Evolutionary conservation across 768 basidiomycete genomes (phyloP), one percentile per base, ranked within the genome.

Genomic region (Grammothele lineata): DNA sequence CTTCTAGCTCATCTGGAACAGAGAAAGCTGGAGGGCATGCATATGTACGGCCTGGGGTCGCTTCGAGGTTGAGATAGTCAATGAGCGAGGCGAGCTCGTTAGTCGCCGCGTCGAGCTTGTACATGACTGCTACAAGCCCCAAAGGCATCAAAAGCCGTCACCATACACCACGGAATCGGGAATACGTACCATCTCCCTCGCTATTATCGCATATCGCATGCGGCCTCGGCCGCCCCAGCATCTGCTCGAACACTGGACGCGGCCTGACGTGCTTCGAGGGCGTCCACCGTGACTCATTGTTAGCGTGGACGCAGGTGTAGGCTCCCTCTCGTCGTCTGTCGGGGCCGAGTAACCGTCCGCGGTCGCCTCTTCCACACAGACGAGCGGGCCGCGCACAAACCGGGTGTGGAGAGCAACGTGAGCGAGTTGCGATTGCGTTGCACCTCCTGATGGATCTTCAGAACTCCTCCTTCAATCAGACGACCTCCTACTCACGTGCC

Each of bases 71-170:
- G n/a, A 92, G 72, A 17, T 77, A 75, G 51, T 83, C 85, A 61
- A 92, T 87, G 3, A 92, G 68, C 46, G 78, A 77, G 0, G 85
- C 88, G 3, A 92, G 74, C 34, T 91, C 88, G 41, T 87, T 80
- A 1, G 88, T 91, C 0, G 85, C 88, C 0, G 86, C 85, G 52
- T 84, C 84, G n/a, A 90, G 67, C 25, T 87, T 74, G 0, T 81
- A 86, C 1, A 88, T n/a, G n/a, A n/a, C n/a, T n/a, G n/a, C n/a
- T n/a, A n/a, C n/a, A n/a, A n/a, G n/a, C n/a, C n/a, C n/a, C n/a
- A n/a, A n/a, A n/a, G n/a, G n/a, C n/a, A n/a, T n/a, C n/a, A n/a
- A n/a, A n/a, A n/a, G n/a, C n/a, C n/a, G n/a, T n/a, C n/a, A n/a
- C n/a, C n/a, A n/a, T n/a, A n/a, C n/a, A n/a, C n/a, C n/a, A n/a